phyloP scores from a whole-genome alignment of 2,329 filamentous ascomycete species.

The Penicillium aurantiogriseum region DNA sequence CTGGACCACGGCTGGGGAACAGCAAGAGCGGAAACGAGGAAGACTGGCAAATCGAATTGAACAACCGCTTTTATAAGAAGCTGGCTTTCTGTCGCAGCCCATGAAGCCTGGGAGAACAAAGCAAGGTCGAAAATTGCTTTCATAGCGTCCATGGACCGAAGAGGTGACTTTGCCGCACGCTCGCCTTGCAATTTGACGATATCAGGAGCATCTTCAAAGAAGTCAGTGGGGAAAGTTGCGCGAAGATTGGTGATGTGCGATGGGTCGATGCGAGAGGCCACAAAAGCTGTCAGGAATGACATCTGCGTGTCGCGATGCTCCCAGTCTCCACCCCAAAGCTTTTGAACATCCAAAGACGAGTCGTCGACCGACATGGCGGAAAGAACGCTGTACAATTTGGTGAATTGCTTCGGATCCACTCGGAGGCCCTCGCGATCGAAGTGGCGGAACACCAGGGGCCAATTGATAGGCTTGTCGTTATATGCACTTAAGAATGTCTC shows the following conservation, averaged over 20 bases:
- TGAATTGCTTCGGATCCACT: conserved; percentile 75
- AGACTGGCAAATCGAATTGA: conserved; percentile 52
- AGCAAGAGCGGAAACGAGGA: conserved; percentile 50
- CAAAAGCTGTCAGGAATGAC: conserved; percentile 87
- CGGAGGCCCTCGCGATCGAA: conserved; percentile 79
- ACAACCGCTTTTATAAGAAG: conserved; percentile 61
- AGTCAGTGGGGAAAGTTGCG: conserved; percentile 68
- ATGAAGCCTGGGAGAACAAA: conserved; percentile 57
- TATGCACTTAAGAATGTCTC: conserved; percentile 64
- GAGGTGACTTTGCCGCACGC: conserved; percentile 74
- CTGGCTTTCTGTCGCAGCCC: conserved; percentile 55
- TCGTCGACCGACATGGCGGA: conserved; percentile 66
- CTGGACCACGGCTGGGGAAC: conserved; percentile 51
- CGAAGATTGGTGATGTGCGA: conserved; percentile 79
- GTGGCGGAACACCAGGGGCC: conserved; percentile 68
- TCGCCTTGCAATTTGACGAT: conserved; percentile 60
- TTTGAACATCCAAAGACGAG: conserved; percentile 75
- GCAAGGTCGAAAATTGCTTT: conserved; percentile 64
- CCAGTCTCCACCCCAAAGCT: conserved; percentile 88
- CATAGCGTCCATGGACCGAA: conserved; percentile 84
- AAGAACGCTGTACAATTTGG: conserved; percentile 76
- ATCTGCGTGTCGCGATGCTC: conserved; percentile 81
- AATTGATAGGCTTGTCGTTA: conserved; percentile 58
- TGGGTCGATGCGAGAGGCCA: conserved; percentile 76
- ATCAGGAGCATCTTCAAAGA: conserved; percentile 61